phyloP scores from a whole-genome alignment of 176 grass and related monocot species.

The Hyparrhenia diplandra region DNA sequence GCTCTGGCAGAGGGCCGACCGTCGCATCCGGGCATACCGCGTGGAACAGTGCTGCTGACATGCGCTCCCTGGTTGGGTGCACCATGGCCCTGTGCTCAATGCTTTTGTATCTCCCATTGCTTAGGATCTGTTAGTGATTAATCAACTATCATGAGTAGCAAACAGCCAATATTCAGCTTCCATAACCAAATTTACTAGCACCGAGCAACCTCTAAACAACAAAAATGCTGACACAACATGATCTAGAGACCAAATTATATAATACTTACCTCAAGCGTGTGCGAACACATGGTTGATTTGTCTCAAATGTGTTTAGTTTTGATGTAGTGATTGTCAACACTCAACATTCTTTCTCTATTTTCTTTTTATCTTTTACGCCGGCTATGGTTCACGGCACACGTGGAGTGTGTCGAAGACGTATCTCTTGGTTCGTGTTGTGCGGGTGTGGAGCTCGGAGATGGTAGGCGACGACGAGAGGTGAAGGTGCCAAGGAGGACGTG shows the following conservation, averaged over 20 bases:
- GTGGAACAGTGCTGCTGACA: slow-evolving; percentile 34
- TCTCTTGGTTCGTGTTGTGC: no score
- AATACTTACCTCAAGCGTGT: slow-evolving; percentile 26
- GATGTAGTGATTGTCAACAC: no score
- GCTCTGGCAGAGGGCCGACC: no score
- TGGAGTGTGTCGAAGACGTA: no score
- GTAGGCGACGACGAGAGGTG: no score
- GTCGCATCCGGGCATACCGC: background rate
- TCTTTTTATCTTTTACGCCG: no score
- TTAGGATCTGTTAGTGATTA: slow-evolving; percentile 20
- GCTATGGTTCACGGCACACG: no score
- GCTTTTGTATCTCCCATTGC: slow-evolving; percentile 37
- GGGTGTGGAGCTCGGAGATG: no score
- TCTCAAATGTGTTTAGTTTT: no score
- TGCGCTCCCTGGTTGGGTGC: slow-evolving; percentile 21
- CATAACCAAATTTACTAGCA: background rate
- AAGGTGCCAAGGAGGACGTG: no score
- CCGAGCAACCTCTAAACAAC: background rate
- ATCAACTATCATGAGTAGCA: background rate
- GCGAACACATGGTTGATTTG: no score
- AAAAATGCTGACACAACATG: background rate
- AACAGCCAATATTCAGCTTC: background rate
- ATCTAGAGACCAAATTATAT: background rate
- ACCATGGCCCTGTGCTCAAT: slow-evolving; percentile 32
- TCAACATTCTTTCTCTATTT: no score